These are phyloP conservation scores for Aspergillus novoparasiticus DNA, from an alignment of 2,329 filamentous ascomycete genomes.

Conservation along the genomic window DNA sequence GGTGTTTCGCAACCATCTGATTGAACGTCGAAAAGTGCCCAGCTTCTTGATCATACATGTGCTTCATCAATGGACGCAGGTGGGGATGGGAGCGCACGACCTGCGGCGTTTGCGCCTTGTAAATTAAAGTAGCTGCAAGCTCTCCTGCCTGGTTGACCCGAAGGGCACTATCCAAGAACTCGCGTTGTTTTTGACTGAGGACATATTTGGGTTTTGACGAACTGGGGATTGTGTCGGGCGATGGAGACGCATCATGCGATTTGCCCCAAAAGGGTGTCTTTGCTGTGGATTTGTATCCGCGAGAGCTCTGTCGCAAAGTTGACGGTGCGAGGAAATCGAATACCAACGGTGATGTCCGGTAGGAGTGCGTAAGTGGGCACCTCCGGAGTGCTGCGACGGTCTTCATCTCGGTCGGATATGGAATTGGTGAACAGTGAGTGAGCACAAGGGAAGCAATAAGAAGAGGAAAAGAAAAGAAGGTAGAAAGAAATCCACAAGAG, in stretches of 20 bases:
- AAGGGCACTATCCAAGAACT: conserved; percentile 77
- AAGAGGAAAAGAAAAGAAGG: not conserved
- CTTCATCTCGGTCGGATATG: conserved; percentile 21
- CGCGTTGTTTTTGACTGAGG: conserved; percentile 69
- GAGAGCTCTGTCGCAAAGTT: conserved; percentile 26
- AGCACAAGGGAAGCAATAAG: not conserved
- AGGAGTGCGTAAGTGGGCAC: conserved; percentile 19
- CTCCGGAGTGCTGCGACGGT: conserved; percentile 26
- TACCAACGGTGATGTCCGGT: conserved; percentile 26
- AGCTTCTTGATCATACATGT: conserved; percentile 98
- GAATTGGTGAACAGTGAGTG: not conserved
- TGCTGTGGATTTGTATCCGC: conserved; percentile 27
- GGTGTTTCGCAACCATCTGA: conserved; percentile 76
- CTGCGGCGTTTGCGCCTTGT: conserved; percentile 83
- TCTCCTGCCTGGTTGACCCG: conserved; percentile 98
- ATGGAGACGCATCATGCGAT: not conserved
- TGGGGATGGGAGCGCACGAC: conserved; percentile 80
- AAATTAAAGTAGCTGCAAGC: conserved; percentile 94
- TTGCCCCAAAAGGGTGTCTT: conserved; percentile 29
- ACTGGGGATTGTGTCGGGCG: conserved; percentile 27
- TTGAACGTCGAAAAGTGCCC: conserved; percentile 88
- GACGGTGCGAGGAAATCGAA: conserved; percentile 43
- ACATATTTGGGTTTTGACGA: conserved; percentile 50
- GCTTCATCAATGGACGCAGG: conserved; percentile 85
- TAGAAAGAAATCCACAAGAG: not conserved